Evolutionary conservation across 805 yeast species (phyloP), one percentile per base, ranked within the genome.

Genomic region (Candida sanyiensis): DNA sequence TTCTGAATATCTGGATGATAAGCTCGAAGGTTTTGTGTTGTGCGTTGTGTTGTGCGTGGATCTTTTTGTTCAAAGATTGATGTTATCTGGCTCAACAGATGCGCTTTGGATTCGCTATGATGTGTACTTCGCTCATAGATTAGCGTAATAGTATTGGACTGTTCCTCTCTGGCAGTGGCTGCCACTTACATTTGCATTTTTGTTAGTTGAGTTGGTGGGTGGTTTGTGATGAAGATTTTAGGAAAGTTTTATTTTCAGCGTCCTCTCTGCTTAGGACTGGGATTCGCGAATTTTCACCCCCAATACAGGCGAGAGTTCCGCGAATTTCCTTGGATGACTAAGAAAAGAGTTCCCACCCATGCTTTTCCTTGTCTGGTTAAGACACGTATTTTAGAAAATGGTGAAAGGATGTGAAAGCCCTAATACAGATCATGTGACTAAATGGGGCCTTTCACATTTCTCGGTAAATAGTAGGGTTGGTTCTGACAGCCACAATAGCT

Each of bases 131-230:
- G n/a, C n/a, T n/a, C n/a, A n/a, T n/a, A n/a, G n/a, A n/a, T n/a
- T n/a, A n/a, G n/a, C n/a, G n/a, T n/a, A n/a, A n/a, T n/a, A n/a
- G 25, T 31, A 19, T 10, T n/a, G 40, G 35, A 40, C 26, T 37
- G 22, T 16, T 32, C 25, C 9, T 22, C 30, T 26, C 11, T 11
- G 19, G 15, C 23, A 11, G 17, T 26, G 27, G 21, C 11, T 33
- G 21, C 35, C 40, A 56, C 71, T 64, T 66, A 66, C 71, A 66
- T 66, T 63, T 66, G 71, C 71, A 66, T 66, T 64, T 64, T 48
- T 50, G 49, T 44, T 47, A 43, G 42, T 43, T 29, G 24, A 17
- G 16, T 30, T 28, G 16, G 18, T 21, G 17, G 12, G 32, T 38
- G 26, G 37, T 11, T 25, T 13, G 16, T 28, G 26, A 38, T 28